These are phyloP conservation scores for Penicillium coprophilum DNA, from an alignment of 495 filamentous ascomycete genomes.

Conservation along the genomic window DNA sequence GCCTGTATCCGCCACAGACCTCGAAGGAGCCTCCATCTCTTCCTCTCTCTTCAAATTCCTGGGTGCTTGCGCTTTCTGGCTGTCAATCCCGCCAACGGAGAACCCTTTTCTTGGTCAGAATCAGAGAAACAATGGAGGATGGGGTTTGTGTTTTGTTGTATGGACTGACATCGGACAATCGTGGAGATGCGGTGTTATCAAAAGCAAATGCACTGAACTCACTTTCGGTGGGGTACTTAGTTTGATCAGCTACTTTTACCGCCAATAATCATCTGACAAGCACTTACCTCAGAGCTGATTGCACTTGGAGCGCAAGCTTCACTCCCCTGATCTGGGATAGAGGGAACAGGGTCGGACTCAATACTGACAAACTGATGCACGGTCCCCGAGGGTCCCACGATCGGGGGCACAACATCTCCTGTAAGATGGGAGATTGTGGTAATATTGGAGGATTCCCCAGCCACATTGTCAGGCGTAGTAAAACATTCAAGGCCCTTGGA, in stretches of 20 bases:
- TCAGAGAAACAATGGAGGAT: not conserved
- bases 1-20: not conserved
- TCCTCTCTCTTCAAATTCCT: not conserved
- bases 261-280: not conserved
- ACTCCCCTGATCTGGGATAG: no score
- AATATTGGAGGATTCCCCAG: not conserved
- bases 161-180: not conserved
- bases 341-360: not conserved
- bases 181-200: not conserved
- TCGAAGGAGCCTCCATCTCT: not conserved
- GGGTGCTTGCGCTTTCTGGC: not conserved
- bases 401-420: not conserved
- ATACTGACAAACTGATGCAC: not conserved
- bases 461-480: not conserved
- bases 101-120: slow-evolving; percentile 2
- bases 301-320: not conserved
- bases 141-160: not conserved
- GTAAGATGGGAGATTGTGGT: not conserved
- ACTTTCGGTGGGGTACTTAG: not conserved
- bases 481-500: not conserved
- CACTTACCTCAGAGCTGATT: not conserved
- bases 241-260: not conserved
- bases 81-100: not conserved
- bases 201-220: not conserved
- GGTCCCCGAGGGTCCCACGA: not conserved